Evolutionary conservation across 1,139 yeast genomes (phyloP).

Genomic region (Pichia sp.): DNA sequence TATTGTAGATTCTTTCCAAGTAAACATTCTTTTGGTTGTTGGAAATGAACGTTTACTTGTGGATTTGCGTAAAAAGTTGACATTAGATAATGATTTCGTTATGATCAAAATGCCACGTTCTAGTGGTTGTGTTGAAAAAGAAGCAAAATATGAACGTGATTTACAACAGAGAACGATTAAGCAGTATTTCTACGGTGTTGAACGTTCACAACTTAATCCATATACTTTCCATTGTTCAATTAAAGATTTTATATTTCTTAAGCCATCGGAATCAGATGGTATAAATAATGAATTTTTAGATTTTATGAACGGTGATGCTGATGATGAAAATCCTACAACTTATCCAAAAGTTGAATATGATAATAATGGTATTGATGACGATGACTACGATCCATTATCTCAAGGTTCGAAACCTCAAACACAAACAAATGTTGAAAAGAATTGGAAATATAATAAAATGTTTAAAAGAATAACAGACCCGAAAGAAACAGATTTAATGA

Average conservation of each 20-base stretch:
- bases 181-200: slow-evolving; percentile 85
- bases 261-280: slow-evolving; percentile 35
- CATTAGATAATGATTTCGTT: slow-evolving; percentile 26
- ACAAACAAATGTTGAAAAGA: slow-evolving; percentile 20
- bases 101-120: slow-evolving; percentile 63
- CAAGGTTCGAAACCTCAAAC: not conserved
- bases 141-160: slow-evolving; percentile 62
- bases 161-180: slow-evolving; percentile 70
- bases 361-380: slow-evolving; percentile 4
- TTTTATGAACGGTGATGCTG: slow-evolving; percentile 42
- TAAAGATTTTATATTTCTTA: slow-evolving; percentile 43
- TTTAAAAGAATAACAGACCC: slow-evolving; percentile 10
- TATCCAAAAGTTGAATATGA: not conserved
- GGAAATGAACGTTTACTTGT: slow-evolving; percentile 62
- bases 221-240: slow-evolving; percentile 53
- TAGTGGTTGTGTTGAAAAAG: slow-evolving; percentile 71
- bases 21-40: slow-evolving; percentile 50
- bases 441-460: slow-evolving; percentile 36
- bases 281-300: slow-evolving; percentile 16
- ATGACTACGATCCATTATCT: slow-evolving; percentile 10
- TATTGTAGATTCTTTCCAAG: slow-evolving; percentile 56
- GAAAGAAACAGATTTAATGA: slow-evolving; percentile 22
- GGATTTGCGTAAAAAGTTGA: slow-evolving; percentile 53
- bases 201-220: slow-evolving; percentile 68
- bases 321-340: slow-evolving; percentile 41